Evolutionary conservation across 176 grass and related monocot genomes (phyloP).

Genomic region (Oryza meridionalis): DNA sequence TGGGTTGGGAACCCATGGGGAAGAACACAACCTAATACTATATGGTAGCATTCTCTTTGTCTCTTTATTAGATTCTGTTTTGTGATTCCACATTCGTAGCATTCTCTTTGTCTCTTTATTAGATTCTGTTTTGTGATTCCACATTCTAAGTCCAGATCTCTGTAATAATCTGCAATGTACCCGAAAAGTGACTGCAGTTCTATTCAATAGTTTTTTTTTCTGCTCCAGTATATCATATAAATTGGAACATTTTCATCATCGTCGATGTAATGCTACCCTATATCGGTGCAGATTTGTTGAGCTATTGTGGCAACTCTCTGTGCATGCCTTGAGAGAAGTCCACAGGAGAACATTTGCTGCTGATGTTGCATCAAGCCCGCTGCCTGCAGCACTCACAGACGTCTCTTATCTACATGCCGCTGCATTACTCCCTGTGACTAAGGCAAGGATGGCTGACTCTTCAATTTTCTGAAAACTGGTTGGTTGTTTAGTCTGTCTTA

Average conservation of each 20-base stretch:
- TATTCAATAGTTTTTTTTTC: slow-evolving; percentile 13
- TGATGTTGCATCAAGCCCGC: slow-evolving; percentile 77
- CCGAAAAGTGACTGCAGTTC: neutral
- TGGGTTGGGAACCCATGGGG: no score
- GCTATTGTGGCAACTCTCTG: slow-evolving; percentile 99
- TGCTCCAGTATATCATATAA: slow-evolving; percentile 37
- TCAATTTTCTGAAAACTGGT: slow-evolving; percentile 30
- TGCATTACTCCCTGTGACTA: slow-evolving; percentile 87
- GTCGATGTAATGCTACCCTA: slow-evolving; percentile 12
- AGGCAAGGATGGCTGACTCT: slow-evolving; percentile 56
- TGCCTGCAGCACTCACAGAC: slow-evolving; percentile 89
- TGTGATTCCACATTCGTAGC: neutral
- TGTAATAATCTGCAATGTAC: slow-evolving; percentile 16
- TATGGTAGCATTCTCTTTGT: neutral
- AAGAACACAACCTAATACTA: neutral
- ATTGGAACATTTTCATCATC: slow-evolving; percentile 24
- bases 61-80: neutral
- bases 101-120: neutral
- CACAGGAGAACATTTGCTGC: slow-evolving; percentile 89
- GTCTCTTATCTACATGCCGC: slow-evolving; percentile 97
- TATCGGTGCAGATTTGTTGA: slow-evolving; percentile 91
- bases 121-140: neutral
- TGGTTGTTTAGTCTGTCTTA: slow-evolving; percentile 26
- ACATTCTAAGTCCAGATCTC: slow-evolving; percentile 22
- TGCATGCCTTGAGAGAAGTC: slow-evolving; percentile 96